Percentiles rank a stretch among this genome's conserved stretches.
phyloP scores from a whole-genome alignment of 345 rosid species.

The Stellera chamaejasme region DNA sequence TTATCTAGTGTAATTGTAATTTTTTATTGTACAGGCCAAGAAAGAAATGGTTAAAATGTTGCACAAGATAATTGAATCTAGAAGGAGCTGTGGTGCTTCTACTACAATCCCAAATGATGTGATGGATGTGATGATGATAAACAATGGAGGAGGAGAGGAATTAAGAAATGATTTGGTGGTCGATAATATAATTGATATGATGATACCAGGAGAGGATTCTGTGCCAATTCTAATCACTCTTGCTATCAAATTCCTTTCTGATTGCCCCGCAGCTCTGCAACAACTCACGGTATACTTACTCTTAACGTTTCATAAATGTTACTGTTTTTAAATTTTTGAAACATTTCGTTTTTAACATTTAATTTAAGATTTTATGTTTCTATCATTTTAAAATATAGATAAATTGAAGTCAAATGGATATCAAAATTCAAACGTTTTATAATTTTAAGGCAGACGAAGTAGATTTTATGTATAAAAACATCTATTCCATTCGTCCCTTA shows the following conservation, averaged over 20 bases:
- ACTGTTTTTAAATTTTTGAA: too few species aligned
- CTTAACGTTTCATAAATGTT: too few species aligned
- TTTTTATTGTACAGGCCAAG: slow-evolving; percentile 50
- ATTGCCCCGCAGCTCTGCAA: slow-evolving; percentile 66
- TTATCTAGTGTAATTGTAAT: not conserved
- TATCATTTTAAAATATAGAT: too few species aligned
- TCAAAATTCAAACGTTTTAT: too few species aligned
- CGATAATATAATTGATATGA: slow-evolving; percentile 89
- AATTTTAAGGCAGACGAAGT: too few species aligned
- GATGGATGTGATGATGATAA: slow-evolving; percentile 50
- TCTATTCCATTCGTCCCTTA: too few species aligned
- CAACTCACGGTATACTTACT: slow-evolving; percentile 46
- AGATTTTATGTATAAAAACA: too few species aligned
- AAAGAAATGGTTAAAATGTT: slow-evolving; percentile 75
- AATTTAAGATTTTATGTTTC: too few species aligned
- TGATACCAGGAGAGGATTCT: slow-evolving; percentile 99
- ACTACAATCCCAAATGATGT: slow-evolving; percentile 46
- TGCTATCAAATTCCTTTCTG: slow-evolving; percentile 77
- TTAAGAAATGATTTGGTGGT: slow-evolving; percentile 73
- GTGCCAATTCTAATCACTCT: slow-evolving; percentile 94
- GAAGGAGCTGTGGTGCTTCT: slow-evolving; percentile 25
- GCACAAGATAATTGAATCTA: slow-evolving; percentile 41
- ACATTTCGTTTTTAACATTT: too few species aligned
- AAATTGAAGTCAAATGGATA: too few species aligned
- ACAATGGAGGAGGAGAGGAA: slow-evolving; percentile 39